These are phyloP conservation scores for Casuarina glauca DNA, from an alignment of 306 rosid genomes.

Conservation along the genomic window DNA sequence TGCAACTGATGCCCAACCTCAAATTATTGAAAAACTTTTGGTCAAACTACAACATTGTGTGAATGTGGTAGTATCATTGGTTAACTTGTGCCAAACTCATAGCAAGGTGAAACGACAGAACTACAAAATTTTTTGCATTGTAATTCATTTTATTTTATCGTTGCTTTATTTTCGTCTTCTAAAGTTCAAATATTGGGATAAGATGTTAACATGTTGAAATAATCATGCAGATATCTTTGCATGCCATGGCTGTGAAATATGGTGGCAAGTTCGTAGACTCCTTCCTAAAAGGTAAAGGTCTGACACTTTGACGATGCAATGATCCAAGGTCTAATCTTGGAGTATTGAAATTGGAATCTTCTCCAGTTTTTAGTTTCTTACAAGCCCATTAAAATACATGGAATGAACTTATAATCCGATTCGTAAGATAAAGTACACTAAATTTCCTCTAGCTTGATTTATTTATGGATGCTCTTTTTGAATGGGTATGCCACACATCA, in stretches of 20 bases:
- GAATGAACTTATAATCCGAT: constrained; percentile 29
- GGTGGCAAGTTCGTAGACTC: constrained; percentile 46
- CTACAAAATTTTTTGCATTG: not conserved
- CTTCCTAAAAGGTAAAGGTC: constrained; percentile 38
- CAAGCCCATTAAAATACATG: constrained; percentile 34
- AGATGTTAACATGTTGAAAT: constrained; percentile 14
- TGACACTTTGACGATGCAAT: constrained; percentile 2
- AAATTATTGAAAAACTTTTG: constrained; percentile 26
- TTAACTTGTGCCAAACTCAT: constrained; percentile 35
- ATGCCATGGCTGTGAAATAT: constrained; percentile 45
- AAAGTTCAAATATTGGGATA: not conserved
- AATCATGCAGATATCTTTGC: constrained; percentile 36
- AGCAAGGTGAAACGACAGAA: constrained; percentile 33
- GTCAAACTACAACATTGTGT: constrained; percentile 34
- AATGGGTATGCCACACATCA: constrained; percentile 33
- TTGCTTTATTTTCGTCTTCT: not conserved
- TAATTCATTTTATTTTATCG: not conserved
- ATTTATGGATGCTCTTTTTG: constrained; percentile 36
- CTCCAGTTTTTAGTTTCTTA: constrained; percentile 46
- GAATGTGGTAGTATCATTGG: constrained; percentile 45
- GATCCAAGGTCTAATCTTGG: not conserved
- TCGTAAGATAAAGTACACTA: constrained; percentile 27
- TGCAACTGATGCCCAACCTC: constrained; percentile 24
- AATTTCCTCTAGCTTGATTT: not conserved
- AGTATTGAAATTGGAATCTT: not conserved